Percentiles rank a stretch among this genome's conserved stretches.
phyloP scores from a whole-genome alignment of 257 asterid genomes.

The Solanum dulcamara region DNA sequence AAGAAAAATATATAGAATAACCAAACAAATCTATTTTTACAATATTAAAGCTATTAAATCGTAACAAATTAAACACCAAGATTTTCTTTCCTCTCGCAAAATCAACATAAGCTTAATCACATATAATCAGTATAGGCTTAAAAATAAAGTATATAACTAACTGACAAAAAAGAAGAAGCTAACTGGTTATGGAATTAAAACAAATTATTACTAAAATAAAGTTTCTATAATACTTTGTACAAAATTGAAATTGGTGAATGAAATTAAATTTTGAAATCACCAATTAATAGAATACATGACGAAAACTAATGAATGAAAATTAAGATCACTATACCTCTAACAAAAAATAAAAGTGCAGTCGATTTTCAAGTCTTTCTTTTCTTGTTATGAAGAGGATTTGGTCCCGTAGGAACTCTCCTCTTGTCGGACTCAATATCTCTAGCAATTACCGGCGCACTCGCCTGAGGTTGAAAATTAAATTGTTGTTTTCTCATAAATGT shows the following conservation, averaged over 20 bases:
- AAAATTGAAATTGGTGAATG: conserved; percentile 2
- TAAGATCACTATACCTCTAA: not conserved
- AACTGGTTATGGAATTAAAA: not conserved
- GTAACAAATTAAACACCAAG: not conserved
- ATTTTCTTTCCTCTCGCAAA: not conserved
- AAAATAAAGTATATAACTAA: not conserved
- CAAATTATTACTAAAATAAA: not conserved
- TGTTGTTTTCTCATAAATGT: not conserved
- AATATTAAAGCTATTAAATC: not conserved
- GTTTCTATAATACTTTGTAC: conserved; percentile 1
- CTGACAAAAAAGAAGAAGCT: not conserved
- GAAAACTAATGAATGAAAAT: not conserved
- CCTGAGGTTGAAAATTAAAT: not conserved
- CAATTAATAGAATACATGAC: not conserved
- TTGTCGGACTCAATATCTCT: conserved; percentile 26
- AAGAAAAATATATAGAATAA: not conserved
- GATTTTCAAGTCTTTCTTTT: conserved; percentile 8
- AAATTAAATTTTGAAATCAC: not conserved
- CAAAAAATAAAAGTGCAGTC: not conserved
- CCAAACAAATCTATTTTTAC: not conserved
- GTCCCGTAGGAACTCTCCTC: conserved; percentile 48
- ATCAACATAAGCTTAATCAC: not conserved
- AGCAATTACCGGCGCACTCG: not conserved
- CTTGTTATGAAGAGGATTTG: conserved; percentile 57
- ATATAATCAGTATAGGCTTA: not conserved